These are phyloP conservation scores for Orbilia brochopaga DNA, from an alignment of 2,329 filamentous ascomycete genomes.

Conservation along the genomic window DNA sequence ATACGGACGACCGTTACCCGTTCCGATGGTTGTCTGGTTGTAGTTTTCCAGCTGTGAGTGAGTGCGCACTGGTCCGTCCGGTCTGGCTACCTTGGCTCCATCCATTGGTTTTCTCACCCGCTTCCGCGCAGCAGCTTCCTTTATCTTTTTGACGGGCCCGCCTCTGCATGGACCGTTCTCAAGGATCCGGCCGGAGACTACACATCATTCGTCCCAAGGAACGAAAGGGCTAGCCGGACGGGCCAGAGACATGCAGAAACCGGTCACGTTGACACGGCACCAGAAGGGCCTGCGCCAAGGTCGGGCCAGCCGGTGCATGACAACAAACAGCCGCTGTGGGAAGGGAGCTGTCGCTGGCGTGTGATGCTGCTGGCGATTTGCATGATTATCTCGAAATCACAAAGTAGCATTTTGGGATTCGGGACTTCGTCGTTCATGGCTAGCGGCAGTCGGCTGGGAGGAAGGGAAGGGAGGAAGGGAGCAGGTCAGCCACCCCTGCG, in stretches of 20 bases:
- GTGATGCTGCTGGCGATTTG: not conserved
- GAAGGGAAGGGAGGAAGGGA: not conserved
- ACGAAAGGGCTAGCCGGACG: constrained; percentile 9
- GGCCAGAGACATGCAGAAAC: constrained; percentile 39
- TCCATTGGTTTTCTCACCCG: constrained; percentile 1
- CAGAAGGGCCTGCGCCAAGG: constrained; percentile 10
- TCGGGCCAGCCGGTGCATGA: constrained; percentile 7
- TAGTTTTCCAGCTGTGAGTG: too few relatives aligned
- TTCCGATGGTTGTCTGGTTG: too few relatives aligned
- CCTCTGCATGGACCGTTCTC: constrained; percentile 33
- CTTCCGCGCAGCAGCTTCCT: constrained; percentile 4
- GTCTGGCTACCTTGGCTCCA: constrained; percentile 12
- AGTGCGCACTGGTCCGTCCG: constrained; percentile 38
- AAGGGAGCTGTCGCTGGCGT: constrained; percentile 20
- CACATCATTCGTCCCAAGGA: constrained; percentile 30
- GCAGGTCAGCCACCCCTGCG: not conserved
- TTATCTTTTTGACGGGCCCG: constrained; percentile 32
- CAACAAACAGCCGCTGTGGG: constrained; percentile 39
- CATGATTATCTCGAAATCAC: constrained; percentile 8
- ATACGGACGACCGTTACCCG: too few relatives aligned
- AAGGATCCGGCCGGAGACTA: constrained; percentile 1
- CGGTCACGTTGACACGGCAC: constrained; percentile 41
- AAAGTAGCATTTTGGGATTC: too few relatives aligned
- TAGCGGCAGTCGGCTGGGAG: constrained; percentile 4
- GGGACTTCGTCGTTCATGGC: too few relatives aligned